phyloP scores from a whole-genome alignment of 2,329 filamentous ascomycete species.

The Phialocephala sp. region DNA sequence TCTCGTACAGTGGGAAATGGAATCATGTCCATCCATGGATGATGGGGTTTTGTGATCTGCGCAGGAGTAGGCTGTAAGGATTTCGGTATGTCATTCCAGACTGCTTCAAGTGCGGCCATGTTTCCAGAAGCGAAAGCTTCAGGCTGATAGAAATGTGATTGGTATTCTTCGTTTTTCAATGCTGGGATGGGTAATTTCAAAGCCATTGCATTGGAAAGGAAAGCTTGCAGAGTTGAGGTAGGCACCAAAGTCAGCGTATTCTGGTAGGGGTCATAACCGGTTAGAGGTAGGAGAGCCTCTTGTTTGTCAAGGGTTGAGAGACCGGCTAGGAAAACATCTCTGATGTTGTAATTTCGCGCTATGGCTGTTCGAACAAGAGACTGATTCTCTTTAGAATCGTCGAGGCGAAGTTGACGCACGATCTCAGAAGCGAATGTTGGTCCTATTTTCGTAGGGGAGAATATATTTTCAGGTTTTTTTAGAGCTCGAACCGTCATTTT shows the following conservation, averaged over 20 bases:
- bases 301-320: constrained; percentile 14
- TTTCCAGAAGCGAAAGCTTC: constrained; percentile 4
- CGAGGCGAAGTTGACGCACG: constrained; percentile 19
- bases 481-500: neutral
- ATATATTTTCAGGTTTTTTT: neutral
- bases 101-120: neutral
- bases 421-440: constrained; percentile 7
- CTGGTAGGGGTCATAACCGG: neutral
- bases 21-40: constrained; percentile 47
- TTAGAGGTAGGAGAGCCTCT: neutral
- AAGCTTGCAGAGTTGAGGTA: constrained; percentile 5
- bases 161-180: neutral
- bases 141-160: constrained; percentile 6
- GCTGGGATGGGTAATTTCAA: constrained; percentile 6
- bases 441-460: neutral
- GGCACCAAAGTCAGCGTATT: constrained; percentile 8
- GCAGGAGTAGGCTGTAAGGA: constrained; percentile 40
- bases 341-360: constrained; percentile 20
- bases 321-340: constrained; percentile 22
- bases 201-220: neutral
- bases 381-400: constrained; percentile 19
- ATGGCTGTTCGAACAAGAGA: constrained; percentile 19
- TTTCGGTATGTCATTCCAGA: constrained; percentile 13
- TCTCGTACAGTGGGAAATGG: constrained; percentile 43
- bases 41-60: constrained; percentile 41